Conservation (phyloP, 2,329 filamentous ascomycete species). For the Leptographium wingfieldii region DNA sequence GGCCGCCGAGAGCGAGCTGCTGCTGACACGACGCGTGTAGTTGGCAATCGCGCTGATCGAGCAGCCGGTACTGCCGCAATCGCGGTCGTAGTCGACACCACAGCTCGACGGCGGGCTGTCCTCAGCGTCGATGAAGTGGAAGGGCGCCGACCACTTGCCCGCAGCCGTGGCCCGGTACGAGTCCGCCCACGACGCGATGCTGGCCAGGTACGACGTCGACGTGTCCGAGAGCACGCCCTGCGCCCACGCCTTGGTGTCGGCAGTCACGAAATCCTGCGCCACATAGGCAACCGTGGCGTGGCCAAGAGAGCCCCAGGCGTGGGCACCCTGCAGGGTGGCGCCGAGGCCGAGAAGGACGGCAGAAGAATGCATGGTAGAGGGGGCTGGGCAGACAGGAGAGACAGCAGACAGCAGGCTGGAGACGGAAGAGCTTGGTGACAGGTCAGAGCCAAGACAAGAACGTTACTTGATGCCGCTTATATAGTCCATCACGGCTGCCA, state of each 20-base stretch:
- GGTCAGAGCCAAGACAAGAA: background rate
- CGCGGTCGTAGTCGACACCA: slow-evolving; percentile 16
- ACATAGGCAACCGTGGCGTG: slow-evolving; percentile 43
- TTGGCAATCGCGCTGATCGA: slow-evolving; percentile 30
- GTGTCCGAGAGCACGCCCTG: slow-evolving; percentile 30
- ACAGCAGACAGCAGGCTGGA: background rate
- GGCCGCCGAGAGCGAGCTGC: slow-evolving; percentile 29
- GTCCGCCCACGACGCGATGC: slow-evolving; percentile 39
- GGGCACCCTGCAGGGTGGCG: background rate
- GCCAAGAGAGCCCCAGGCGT: slow-evolving; percentile 31
- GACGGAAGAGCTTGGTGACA: background rate
- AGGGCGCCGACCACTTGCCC: slow-evolving; percentile 31
- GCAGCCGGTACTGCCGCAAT: slow-evolving; percentile 32
- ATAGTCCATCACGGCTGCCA: background rate
- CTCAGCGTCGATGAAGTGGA: slow-evolving; percentile 38
- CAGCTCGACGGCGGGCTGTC: slow-evolving; percentile 9
- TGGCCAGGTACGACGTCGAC: slow-evolving; percentile 33
- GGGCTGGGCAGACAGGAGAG: background rate
- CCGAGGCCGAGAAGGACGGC: background rate
- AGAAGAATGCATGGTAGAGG: background rate
- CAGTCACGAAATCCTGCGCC: slow-evolving; percentile 33
- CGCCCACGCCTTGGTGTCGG: slow-evolving; percentile 28
- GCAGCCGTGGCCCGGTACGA: slow-evolving; percentile 31
- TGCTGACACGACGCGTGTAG: slow-evolving; percentile 38
- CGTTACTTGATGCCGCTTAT: background rate